phyloP scores from a whole-genome alignment of 164 flowering plant genomes.

The Vitis amurensis region DNA sequence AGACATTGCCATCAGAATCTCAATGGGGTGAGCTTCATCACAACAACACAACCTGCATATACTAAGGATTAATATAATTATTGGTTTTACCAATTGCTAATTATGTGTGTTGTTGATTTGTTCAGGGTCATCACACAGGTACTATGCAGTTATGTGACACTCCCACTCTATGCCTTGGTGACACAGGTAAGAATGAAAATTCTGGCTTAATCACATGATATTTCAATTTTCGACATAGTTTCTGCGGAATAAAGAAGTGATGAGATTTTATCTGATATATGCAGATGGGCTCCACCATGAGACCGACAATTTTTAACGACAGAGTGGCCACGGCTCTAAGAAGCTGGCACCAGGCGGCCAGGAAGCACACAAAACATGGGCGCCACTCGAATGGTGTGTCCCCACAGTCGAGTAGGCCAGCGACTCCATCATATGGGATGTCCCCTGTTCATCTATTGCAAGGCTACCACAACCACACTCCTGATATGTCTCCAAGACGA shows the following conservation, averaged over 20 bases:
- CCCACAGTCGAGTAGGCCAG: slow-evolving; percentile 42
- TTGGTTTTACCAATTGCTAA: not conserved
- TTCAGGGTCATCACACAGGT: slow-evolving; percentile 52
- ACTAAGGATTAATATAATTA: too few species aligned
- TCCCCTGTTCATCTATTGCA: slow-evolving; percentile 51
- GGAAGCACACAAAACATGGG: slow-evolving; percentile 31
- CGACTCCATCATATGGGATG: slow-evolving; percentile 39
- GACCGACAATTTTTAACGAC: slow-evolving; percentile 49
- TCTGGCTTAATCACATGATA: not conserved
- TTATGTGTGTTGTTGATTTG: not conserved
- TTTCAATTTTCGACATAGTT: too few species aligned
- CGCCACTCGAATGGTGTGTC: slow-evolving; percentile 23
- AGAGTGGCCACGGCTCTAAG: slow-evolving; percentile 46
- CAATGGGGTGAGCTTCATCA: slow-evolving; percentile 43
- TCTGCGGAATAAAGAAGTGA: too few species aligned
- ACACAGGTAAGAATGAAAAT: slow-evolving; percentile 41
- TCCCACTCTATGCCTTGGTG: slow-evolving; percentile 62
- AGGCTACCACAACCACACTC: slow-evolving; percentile 20
- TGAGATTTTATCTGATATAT: not conserved
- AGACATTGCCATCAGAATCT: slow-evolving; percentile 43
- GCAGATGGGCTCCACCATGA: slow-evolving; percentile 66
- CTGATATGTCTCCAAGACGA: slow-evolving; percentile 21
- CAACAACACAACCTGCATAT: not conserved
- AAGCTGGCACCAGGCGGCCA: slow-evolving; percentile 47
- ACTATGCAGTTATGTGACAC: slow-evolving; percentile 58